phyloP scores from a whole-genome alignment of 306 rosid genomes.

The Lathyrus aphaca region DNA sequence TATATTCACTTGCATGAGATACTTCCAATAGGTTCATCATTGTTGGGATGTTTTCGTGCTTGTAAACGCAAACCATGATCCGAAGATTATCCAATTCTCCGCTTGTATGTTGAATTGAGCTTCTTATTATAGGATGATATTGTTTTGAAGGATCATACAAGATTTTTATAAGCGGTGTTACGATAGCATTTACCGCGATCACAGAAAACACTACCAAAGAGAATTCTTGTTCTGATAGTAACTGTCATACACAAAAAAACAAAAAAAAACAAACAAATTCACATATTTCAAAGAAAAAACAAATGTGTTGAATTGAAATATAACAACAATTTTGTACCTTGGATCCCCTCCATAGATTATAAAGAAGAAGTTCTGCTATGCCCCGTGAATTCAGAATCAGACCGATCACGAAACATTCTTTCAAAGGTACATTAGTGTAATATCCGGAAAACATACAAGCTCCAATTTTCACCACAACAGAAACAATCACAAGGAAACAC shows the following conservation, averaged over 20 bases:
- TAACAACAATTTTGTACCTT: conserved; percentile 36
- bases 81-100: conserved; percentile 44
- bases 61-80: conserved; percentile 60
- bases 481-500: conserved; percentile 23
- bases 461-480: conserved; percentile 48
- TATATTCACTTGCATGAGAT: conserved; percentile 59
- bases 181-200: conserved; percentile 41
- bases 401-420: conserved; percentile 57
- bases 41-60: conserved; percentile 49
- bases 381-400: conserved; percentile 68
- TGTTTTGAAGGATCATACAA: conserved; percentile 58
- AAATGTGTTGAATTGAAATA: neutral
- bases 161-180: conserved; percentile 55
- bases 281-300: too few relatives aligned
- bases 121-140: conserved; percentile 43
- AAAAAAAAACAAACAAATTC: too few relatives aligned
- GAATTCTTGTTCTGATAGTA: conserved; percentile 51
- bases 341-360: conserved; percentile 49
- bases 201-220: conserved; percentile 48
- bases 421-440: conserved; percentile 32
- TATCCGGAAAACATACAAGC: conserved; percentile 56
- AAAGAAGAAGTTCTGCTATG: conserved; percentile 51
- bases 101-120: conserved; percentile 54
- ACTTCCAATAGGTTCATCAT: conserved; percentile 57
- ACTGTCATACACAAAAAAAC: conserved; percentile 37